phyloP scores from a whole-genome alignment of 306 rosid species.

The Rosa persica region DNA sequence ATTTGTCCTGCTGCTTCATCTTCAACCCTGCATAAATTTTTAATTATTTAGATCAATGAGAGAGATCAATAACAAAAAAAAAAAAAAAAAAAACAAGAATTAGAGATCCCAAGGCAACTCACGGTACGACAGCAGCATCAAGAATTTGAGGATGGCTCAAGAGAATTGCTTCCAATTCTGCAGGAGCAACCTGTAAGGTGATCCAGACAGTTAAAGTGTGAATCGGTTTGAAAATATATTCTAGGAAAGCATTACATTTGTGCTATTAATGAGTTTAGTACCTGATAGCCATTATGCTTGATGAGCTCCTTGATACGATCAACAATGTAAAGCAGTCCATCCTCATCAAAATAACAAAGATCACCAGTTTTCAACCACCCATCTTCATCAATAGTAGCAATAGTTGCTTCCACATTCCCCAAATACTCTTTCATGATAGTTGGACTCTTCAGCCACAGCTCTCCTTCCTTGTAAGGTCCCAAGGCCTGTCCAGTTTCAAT shows the following conservation, averaged over 20 bases:
- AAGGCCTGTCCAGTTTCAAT: constrained; percentile 51
- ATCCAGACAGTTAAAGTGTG: not conserved
- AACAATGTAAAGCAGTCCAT: constrained; percentile 62
- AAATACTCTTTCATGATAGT: constrained; percentile 75
- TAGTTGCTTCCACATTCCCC: constrained; percentile 71
- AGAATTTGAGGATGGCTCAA: constrained; percentile 71
- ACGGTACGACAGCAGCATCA: constrained; percentile 94
- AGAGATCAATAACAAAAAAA: constrained; percentile 13
- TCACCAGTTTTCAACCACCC: constrained; percentile 93
- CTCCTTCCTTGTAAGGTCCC: constrained; percentile 72
- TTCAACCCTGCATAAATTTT: constrained; percentile 50
- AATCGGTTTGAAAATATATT: not conserved
- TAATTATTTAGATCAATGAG: constrained; percentile 8
- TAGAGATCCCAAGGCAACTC: constrained; percentile 23
- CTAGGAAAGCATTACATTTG: not conserved
- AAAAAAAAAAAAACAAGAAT: not conserved
- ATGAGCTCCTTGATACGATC: constrained; percentile 88
- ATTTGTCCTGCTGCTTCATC: constrained; percentile 86
- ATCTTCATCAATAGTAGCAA: constrained; percentile 46
- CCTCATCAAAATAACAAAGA: constrained; percentile 69
- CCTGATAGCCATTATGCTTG: constrained; percentile 92
- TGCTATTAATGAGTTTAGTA: constrained; percentile 15
- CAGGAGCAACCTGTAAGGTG: constrained; percentile 77
- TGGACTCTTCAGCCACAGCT: constrained; percentile 74
- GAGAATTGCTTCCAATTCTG: constrained; percentile 83